Evolutionary conservation across 2,329 filamentous ascomycete genomes (phyloP).

Genomic region (Teratosphaeria destructans): DNA sequence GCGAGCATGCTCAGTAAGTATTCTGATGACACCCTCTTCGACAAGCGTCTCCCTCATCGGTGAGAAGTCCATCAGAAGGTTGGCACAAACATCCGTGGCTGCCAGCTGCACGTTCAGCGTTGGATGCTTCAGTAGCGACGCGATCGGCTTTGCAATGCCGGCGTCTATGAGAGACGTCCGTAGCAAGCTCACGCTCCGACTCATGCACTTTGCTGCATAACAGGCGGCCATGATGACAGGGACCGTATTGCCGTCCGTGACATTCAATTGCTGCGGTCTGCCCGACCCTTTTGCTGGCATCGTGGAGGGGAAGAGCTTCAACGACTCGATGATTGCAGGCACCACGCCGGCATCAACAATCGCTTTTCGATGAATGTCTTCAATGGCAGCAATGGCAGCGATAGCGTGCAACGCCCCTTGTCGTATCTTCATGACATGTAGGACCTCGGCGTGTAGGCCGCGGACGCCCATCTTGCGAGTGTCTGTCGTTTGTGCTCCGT

Average conservation of each 20-base stretch:
- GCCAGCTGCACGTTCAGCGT: slow-evolving; percentile 75
- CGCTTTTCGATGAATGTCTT: slow-evolving; percentile 72
- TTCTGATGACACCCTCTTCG: slow-evolving; percentile 61
- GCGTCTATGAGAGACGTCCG: slow-evolving; percentile 82
- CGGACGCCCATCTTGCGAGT: slow-evolving; percentile 45
- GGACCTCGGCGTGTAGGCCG: slow-evolving; percentile 51
- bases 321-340: slow-evolving; percentile 71
- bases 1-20: slow-evolving; percentile 74
- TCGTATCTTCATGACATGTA: slow-evolving; percentile 64
- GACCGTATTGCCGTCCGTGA: slow-evolving; percentile 64
- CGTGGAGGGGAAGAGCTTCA: slow-evolving; percentile 47
- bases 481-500: slow-evolving; percentile 10
- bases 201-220: slow-evolving; percentile 67
- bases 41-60: slow-evolving; percentile 78
- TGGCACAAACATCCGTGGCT: slow-evolving; percentile 73
- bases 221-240: slow-evolving; percentile 77
- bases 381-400: slow-evolving; percentile 68
- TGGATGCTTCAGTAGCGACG: slow-evolving; percentile 61
- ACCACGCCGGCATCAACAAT: slow-evolving; percentile 76
- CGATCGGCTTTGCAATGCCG: slow-evolving; percentile 66
- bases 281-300: slow-evolving; percentile 12
- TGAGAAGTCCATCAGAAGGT: slow-evolving; percentile 78
- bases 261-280: slow-evolving; percentile 25
- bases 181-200: slow-evolving; percentile 72
- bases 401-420: slow-evolving; percentile 69